Evolutionary conservation across 2,329 filamentous ascomycete species (phyloP), one percentile per base, ranked within the genome.

Genomic region (Aspergillus novofumigatus): DNA sequence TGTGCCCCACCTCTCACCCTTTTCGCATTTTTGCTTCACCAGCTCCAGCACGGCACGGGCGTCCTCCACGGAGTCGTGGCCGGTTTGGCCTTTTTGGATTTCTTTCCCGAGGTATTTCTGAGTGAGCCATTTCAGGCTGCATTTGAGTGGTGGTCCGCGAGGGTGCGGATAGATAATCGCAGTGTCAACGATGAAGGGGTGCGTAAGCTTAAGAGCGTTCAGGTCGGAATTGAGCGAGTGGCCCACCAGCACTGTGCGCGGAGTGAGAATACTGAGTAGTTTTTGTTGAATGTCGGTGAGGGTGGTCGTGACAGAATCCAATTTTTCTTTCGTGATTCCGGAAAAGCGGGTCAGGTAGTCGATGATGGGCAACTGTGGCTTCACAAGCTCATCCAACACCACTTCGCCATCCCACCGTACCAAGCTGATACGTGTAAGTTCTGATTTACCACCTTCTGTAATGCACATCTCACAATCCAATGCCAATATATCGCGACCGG

Each of bases 391-490:
- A 71, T 99, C 94, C 52, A 97, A 77, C 17, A 96, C 80, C 9
- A 90, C 83, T 35, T 86, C 84, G 51, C 92, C 92, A 64, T 92
- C 85, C 93, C 94, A 99, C 59, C 86, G 80, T 7, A 99, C 79
- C 42, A 97, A 74, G 70, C 92, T 97, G 70, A 97, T 88, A 56
- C 94, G 86, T 1, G 94, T 95, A 47, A 99, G 85, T 38, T 92
- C 91, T 61, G 89, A 91, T 62, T 90, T 84, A 50, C 86, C 86
- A 59, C 88, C 86, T 58, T 87, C 89, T 2, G 92, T 95, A 76
- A 91, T 87, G 72, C 92, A 96, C 94, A 99, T 99, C 75, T 99
- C 94, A 75, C 94, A 99, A 72, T 99, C 94, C 54, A 99, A 80
- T 1, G 91, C 88, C 51, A 95, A 78, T 10, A 97, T 78, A 41